Evolutionary conservation across 2,329 filamentous ascomycete genomes (phyloP), one percentile per base, ranked within the genome.

Genomic region (Eurotiales sp.): DNA sequence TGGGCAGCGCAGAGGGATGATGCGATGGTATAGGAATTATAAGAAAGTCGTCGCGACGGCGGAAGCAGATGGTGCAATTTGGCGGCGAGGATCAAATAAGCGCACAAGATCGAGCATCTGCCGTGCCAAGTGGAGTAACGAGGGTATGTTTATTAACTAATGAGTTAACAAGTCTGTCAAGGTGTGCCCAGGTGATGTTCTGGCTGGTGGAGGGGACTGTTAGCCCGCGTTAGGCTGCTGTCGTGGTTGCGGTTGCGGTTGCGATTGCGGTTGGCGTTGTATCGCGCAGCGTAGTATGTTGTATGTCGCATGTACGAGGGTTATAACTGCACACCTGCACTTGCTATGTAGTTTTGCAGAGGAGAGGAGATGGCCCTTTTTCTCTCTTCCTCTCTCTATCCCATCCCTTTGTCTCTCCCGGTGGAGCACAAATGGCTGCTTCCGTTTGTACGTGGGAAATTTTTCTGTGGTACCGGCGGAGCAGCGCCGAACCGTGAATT

Each of bases 11-110:
- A 17, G 17, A 37, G 21, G n/a, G 40, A 50, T 27, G 47, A 21
- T 49, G 25, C 27, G 40, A 43, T 25, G n/a, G 39, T 39, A 36
- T 27, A 39, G 19, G 15, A 19, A 21, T 7, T 6, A n/a, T 7
- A 3, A 39, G 10, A 23, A 22, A 44, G 34, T 41, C 22, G n/a
- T 49, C 46, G 46, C 46, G 46, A 50, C 37, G 30, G 46, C n/a
- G 12, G 30, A 43, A 43, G 39, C 25, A 27, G 39, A 50, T 50
- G 46, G 46, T 50, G 46, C 46, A 50, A 50, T 50, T 17, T 47
- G 45, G 46, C 37, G 36, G 46, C 36, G 46, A 32, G 27, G 46
- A 49, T 49, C 46, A 42, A 42, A 40, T 41, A 49, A 42, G 37
- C 46, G 46, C 46, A 42, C 36, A 23, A 47, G 23, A 43, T 43